Base-by-base conservation (phyloP, 345 rosid genomes). In the Gossypium longicalyx region DNA sequence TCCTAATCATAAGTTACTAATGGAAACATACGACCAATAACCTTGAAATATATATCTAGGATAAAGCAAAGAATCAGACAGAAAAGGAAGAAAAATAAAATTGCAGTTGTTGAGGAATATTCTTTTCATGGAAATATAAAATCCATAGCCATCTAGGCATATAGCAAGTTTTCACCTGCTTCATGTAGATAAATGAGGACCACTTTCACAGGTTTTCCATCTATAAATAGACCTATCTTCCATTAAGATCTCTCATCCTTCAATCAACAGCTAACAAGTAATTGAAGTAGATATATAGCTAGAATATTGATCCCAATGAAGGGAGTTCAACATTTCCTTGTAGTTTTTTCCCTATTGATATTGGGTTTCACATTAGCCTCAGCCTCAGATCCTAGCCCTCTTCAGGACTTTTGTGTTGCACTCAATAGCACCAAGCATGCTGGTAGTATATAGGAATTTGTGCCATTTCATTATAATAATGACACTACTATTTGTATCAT, bases 331-430 rank as follows among this genome's bases (percentile, higher is more conserved):
- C 19, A 25, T 48, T 20, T 70, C 27, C 74, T 53, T 9, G n/a
- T 17, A 70, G 29, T 9, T 13, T 4, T 54, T 53, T 2, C 48
- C 74, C 27, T 70, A 2, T 70, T 54, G 45, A 15, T 48, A 7
- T 56, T 56, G 62, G 34, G 53, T 19, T 7, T 2, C 13, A 9
- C 48, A 16, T 70, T 53, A 13, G 62, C 64, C 27, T 56, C 20
- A 1, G 54, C 65, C 16, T 71, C 27, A n/a, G 52, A 71, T 6
- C 63, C 74, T 19, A 54, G 29, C 61, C n/a, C 61, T 52, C 74
- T 71, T 9, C 74, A 71, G 66, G 53, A 71, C 53, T 71, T 54
- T 11, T 71, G 74, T 20, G 66, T 71, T 1, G 66, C 66, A 19
- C n/a, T 51, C 15, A 51, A 70, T 29, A 47, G 11, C 22, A 13